Evolutionary conservation across 75 land plant species (phyloP).

Genomic region (Isoetes taiwanensis): DNA sequence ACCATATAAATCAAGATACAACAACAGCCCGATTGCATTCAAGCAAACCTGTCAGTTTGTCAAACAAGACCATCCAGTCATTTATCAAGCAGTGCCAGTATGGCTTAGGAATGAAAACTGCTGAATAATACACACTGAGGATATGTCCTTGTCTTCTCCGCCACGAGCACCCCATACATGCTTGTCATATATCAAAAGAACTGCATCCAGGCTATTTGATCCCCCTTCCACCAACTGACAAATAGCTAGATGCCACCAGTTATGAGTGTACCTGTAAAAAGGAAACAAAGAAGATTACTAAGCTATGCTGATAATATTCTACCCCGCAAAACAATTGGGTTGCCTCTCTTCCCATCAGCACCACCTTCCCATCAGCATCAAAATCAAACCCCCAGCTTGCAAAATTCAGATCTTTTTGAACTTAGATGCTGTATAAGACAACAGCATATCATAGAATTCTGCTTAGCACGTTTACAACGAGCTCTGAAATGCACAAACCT

Average conservation of each 20-base stretch:
- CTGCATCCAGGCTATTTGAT: slow-evolving; percentile 27
- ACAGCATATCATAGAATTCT: too few relatives aligned
- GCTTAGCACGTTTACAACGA: too few relatives aligned
- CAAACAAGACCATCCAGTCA: too few relatives aligned
- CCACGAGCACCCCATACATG: slow-evolving; percentile 44
- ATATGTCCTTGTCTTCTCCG: slow-evolving; percentile 25
- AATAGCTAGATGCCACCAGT: slow-evolving; percentile 98
- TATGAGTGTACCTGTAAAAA: slow-evolving; percentile 63
- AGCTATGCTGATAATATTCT: background rate
- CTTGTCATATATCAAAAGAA: slow-evolving; percentile 50
- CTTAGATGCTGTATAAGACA: too few relatives aligned
- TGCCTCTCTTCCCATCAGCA: too few relatives aligned
- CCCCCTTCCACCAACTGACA: slow-evolving; percentile 70
- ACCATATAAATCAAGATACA: slow-evolving; percentile 49
- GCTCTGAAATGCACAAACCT: background rate
- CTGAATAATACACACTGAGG: slow-evolving; percentile 26
- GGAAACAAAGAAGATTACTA: background rate
- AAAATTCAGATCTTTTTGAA: too few relatives aligned
- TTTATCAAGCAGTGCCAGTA: too few relatives aligned
- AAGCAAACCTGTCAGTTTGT: slow-evolving; percentile 57
- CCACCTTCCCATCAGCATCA: too few relatives aligned
- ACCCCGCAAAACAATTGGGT: background rate
- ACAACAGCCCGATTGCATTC: slow-evolving; percentile 74
- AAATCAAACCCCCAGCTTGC: too few relatives aligned
- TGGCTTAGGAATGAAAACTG: background rate